A percentile compares a stretch with the other conserved stretches of the same genome.
These are phyloP conservation scores for Lipomyces yarrowii DNA, from an alignment of 1,139 yeast genomes.

Conservation along the genomic window DNA sequence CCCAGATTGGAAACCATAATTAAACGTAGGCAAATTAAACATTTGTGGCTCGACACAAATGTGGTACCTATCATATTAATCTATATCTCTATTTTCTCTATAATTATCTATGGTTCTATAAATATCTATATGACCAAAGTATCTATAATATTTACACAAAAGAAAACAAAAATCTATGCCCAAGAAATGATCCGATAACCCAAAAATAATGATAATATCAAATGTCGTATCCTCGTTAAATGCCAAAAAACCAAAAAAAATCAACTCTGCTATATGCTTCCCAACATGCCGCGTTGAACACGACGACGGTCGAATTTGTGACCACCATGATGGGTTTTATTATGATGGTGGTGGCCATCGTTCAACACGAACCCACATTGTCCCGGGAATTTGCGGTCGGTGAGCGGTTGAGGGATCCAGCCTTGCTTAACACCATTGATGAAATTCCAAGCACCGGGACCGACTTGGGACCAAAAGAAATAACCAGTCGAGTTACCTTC, in stretches of 20 bases:
- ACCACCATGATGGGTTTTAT: too few relatives aligned
- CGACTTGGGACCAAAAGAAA: constrained; percentile 94
- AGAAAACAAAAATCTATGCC: background rate
- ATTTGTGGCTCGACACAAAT: too few relatives aligned
- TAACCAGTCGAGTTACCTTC: constrained; percentile 67
- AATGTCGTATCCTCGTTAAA: background rate
- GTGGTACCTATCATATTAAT: too few relatives aligned
- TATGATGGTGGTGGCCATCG: background rate
- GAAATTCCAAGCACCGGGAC: constrained; percentile 78
- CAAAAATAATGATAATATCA: background rate
- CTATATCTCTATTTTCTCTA: background rate
- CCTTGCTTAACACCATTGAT: constrained; percentile 57
- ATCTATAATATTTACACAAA: background rate
- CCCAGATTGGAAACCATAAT: background rate
- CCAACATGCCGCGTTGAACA: background rate
- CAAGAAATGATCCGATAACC: background rate
- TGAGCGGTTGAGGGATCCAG: constrained; percentile 78
- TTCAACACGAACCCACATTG: constrained; percentile 54
- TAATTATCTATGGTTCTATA: background rate
- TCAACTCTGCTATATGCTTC: background rate
- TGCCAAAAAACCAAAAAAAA: background rate
- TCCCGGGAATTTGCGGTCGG: constrained; percentile 61
- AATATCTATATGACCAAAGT: background rate
- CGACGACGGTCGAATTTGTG: background rate
- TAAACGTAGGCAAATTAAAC: background rate